Evolutionary conservation across 192 early-diverging fungal genomes (phyloP).

Genomic region (Podila epigama): DNA sequence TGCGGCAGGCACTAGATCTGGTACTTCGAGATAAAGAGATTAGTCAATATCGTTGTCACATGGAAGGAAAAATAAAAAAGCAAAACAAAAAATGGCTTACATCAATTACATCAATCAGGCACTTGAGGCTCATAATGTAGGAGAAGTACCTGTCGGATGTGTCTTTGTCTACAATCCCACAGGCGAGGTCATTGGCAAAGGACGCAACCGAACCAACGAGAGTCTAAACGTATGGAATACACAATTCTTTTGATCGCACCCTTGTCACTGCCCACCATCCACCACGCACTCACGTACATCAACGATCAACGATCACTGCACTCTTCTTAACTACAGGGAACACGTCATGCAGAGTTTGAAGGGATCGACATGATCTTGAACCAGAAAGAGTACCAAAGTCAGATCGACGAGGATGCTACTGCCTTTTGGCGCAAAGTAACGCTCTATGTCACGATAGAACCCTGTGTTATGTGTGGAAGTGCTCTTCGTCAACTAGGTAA

Average conservation of each 20-base stretch:
- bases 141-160: conserved; percentile 97
- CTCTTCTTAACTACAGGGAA: conserved; percentile 63
- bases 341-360: conserved; percentile 93
- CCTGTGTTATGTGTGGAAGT: conserved; percentile 97
- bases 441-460: conserved; percentile 97
- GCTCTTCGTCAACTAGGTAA: conserved; percentile 82
- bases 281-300: background rate
- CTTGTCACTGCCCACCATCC: background rate
- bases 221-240: conserved; percentile 74
- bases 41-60: background rate
- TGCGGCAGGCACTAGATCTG: conserved; percentile 45
- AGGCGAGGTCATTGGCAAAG: conserved; percentile 73
- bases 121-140: conserved; percentile 78
- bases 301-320: background rate
- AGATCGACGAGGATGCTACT: conserved; percentile 23
- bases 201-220: conserved; percentile 91
- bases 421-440: conserved; percentile 54
- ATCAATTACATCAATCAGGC: conserved; percentile 54
- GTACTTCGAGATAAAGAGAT: conserved; percentile 8
- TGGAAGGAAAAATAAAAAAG: background rate
- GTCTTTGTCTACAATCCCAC: conserved; percentile 78
- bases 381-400: conserved; percentile 24
- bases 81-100: background rate
- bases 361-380: conserved; percentile 84
- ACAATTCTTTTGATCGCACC: background rate